A percentile compares a stretch with the other conserved stretches of the same genome.
These are phyloP conservation scores for Pleurotus platypus DNA, from an alignment of 768 basidiomycete genomes.

Conservation along the genomic window DNA sequence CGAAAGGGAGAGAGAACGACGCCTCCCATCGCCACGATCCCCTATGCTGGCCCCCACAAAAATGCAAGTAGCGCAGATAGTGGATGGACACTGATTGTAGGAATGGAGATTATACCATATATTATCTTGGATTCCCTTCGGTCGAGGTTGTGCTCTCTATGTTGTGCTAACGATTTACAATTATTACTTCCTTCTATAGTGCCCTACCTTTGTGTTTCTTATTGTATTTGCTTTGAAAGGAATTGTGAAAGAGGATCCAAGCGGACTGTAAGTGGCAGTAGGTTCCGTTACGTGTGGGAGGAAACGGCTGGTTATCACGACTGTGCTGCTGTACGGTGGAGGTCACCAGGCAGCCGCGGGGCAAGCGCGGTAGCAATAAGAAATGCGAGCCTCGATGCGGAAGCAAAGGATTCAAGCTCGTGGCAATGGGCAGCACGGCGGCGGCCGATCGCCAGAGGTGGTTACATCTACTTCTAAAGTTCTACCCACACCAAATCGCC, in stretches of 20 bases:
- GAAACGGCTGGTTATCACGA: background rate
- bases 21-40: constrained; percentile 10
- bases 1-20: constrained; percentile 10
- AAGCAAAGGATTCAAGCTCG: background rate
- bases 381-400: constrained; percentile 4
- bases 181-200: constrained; percentile 6
- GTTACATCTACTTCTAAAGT: background rate
- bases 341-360: constrained; percentile 4
- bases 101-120: background rate
- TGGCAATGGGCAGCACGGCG: background rate
- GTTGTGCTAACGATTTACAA: background rate
- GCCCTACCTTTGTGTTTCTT: too few species aligned
- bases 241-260: background rate
- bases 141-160: background rate
- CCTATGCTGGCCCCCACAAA: constrained; percentile 31
- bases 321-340: background rate
- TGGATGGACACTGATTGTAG: constrained; percentile 30
- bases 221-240: constrained; percentile 1
- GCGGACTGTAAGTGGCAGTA: background rate
- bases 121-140: background rate
- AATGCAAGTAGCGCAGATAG: constrained; percentile 39
- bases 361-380: constrained; percentile 7
- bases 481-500: constrained; percentile 3
- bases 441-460: constrained; percentile 1
- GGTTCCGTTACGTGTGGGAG: constrained; percentile 2